Base-by-base conservation (phyloP, 2,329 filamentous ascomycete species). In the Penicillium concentricum region DNA sequence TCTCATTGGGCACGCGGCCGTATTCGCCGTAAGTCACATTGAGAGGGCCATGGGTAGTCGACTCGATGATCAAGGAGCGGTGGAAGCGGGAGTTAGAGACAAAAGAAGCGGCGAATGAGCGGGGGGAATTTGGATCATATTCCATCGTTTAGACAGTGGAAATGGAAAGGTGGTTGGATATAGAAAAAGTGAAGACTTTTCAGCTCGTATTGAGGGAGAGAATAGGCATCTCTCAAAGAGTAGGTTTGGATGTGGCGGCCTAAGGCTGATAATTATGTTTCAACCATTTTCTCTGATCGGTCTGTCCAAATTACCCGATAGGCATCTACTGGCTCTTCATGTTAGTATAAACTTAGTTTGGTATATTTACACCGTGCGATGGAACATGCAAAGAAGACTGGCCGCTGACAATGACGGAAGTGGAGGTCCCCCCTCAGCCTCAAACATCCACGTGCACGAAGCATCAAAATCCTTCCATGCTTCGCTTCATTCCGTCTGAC, bases 11-110 rank as follows among this genome's bases (percentile, higher is more conserved):
- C 18, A 30, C 20, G 2, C 42, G 28, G 34, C 54, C 54, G 24
- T 46, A 56, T 10, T 56, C 54, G 5, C 12, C 48, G 34, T 52
- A 56, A 6, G 39, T 56, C 28, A 56, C 54, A n/a, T 56, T 51
- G 34, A 52, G 48, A 10, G 41, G 54, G 20, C 54, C 54, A 46
- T 52, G 34, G 15, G 48, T 42, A 12, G 48, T 46, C 22, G 54
- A 26, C n/a, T 52, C 48, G n/a, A 56, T 24, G 8, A 26, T 56
- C 41, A 56, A 52, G 26, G 15, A 52, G 20, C 39, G 48, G 18
- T 56, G 54, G 41, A 56, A 56, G 26, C 48, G 54, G 18, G 54
- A 26, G 18, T 56, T 56, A 5, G 54, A 46, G 13, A 52, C 24
- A 41, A 46, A 56, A 28, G 48, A 41, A 16, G 38, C 35, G 2